Evolutionary conservation across 2,329 filamentous ascomycete species (phyloP), one percentile per base, ranked within the genome.

Genomic region (Cytospora piceae): DNA sequence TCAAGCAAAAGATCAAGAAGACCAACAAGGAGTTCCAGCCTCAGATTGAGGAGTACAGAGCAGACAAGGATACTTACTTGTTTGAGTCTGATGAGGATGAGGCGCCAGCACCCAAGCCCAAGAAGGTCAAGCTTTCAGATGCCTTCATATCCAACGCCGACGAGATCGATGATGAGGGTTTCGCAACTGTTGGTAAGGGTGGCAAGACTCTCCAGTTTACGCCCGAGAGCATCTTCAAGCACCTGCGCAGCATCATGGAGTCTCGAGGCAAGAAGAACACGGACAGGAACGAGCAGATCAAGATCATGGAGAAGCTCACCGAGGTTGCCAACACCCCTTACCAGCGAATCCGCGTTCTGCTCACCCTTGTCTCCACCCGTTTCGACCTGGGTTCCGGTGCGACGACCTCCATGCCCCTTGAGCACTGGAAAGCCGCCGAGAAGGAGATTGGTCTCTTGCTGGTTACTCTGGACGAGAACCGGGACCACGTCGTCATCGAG

Each of bases 191-290:
- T 69, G 93, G 92, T 68, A 92, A 92, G 77, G 92, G 94, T 72
- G 95, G 95, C 70, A 93, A 93, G 78, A 88, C 92, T 61, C 84
- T 98, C 65, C 89, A 92, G 74, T 98, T 96, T 79, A 99, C 96
- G 15, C 91, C 94, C 27, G 95, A 99, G 83, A 95, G 94, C 78
- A 99, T 99, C 75, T 90, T 98, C 78, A 99, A 99, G 85, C 93
- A 98, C 79, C 86, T 99, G 61, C 89, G 94, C 65, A 87, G 89
- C 61, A 98, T 99, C 75, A 85, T 98, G 76, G 95, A 99, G 82
- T 94, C 94, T 66, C 88, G 95, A 83, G 95, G 95, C 77, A 96
- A 97, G 85, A 99, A 99, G 87, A 98, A 98, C 84, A 97, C 95
- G 70, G 95, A 99, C 78, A 90, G 93, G 58, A 76, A 87, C 56